These are phyloP conservation scores for Cajanus cajan DNA, from an alignment of 306 rosid genomes.

Conservation along the genomic window DNA sequence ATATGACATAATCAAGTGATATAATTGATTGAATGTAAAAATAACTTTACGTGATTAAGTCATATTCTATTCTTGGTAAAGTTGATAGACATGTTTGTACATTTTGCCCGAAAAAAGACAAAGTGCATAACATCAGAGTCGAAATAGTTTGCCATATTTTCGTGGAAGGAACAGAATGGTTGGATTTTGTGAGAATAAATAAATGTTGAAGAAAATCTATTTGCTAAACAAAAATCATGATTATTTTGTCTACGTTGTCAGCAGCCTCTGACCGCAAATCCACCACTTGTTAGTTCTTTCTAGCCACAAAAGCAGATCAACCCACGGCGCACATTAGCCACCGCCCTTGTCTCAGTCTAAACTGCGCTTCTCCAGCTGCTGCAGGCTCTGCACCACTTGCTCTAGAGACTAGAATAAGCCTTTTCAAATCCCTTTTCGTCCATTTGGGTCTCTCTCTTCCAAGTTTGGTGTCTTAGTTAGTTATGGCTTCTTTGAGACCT, in stretches of 20 bases:
- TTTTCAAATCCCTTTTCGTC: neutral
- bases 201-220: neutral
- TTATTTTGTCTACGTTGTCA: conserved; percentile 16
- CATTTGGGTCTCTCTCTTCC: conserved; percentile 23
- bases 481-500: conserved; percentile 70
- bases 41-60: no score
- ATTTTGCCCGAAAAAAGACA: conserved; percentile 8
- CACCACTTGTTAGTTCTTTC: conserved; percentile 28
- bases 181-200: neutral
- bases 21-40: no score
- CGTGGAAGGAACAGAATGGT: conserved; percentile 1
- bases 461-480: neutral
- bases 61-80: no score
- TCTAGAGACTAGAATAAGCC: conserved; percentile 34
- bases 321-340: conserved; percentile 44
- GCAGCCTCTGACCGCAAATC: conserved; percentile 31
- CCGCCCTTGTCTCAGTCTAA: conserved; percentile 4
- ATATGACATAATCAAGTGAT: no score
- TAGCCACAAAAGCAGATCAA: conserved; percentile 53
- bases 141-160: neutral
- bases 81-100: neutral
- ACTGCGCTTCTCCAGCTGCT: conserved; percentile 34
- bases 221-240: conserved; percentile 17
- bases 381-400: conserved; percentile 32
- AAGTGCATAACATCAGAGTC: neutral